Evolutionary conservation across 2,329 filamentous ascomycete genomes (phyloP), one percentile per base, ranked within the genome.

Genomic region (Trichoderma breve): DNA sequence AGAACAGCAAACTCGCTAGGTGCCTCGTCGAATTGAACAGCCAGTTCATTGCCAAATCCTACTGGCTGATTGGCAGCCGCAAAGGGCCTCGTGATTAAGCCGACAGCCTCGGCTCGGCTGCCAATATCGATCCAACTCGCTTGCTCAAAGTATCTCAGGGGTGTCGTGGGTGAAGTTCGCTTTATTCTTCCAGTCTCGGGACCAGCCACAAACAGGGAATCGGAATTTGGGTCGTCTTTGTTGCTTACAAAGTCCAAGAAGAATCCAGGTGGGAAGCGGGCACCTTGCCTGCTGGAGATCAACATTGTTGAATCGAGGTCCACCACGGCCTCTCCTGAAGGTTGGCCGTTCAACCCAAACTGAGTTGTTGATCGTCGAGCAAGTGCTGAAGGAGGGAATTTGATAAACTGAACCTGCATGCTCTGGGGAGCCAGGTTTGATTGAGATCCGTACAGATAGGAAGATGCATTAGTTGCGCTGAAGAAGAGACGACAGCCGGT

Each of bases 331-430:
- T 87, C 84, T n/a, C 76, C 76, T n/a, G 78, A 76, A 43, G 77
- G 53, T 58, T 76, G 74, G 1, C 67, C 74, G 6, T 71, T 66
- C 12, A 66, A 58, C 5, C 73, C 72, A 39, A 73, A 72, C 63
- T 80, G 81, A 5, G 74, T 76, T 21, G 75, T 76, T 21, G 80
- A 73, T 70, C 80, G 76, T 72, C 78, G 75, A 71, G 79, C 51
- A 24, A 66, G 75, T 24, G 77, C 73, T 73, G 79, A 81, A 70
- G 96, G 96, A 1, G 97, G 96, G 72, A 97, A 97, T 79, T 96
- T 97, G 81, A 99, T 93, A 78, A 97, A 96, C 76, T 97, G 92
- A n/a, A 98, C 90, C 81, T 98, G 95, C 94, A 99, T 98, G 82
- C 94, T 98, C 76, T 93, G 95, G 0, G 96, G 95, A 0, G 93